Conservation (phyloP, 2,329 filamentous ascomycete species). For the Hypoxylon sp. region DNA sequence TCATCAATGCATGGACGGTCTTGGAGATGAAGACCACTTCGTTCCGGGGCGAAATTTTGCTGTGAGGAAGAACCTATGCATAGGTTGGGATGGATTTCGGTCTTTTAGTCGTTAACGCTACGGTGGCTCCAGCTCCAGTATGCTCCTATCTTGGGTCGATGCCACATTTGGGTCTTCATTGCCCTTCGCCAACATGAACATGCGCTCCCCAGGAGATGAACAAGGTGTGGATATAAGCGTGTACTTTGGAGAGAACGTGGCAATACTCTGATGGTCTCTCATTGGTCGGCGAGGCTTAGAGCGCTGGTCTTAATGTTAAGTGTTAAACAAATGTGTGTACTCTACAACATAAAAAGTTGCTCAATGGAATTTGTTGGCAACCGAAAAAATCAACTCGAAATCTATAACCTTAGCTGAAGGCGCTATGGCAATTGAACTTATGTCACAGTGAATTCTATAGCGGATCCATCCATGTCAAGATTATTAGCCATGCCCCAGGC, state of each 20-base stretch:
- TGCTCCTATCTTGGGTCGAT: neutral
- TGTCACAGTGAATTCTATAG: neutral
- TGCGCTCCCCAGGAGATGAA: constrained; percentile 6
- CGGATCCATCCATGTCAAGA: neutral
- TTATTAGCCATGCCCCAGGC: neutral
- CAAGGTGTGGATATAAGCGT: constrained; percentile 16
- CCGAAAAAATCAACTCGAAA: constrained; percentile 3
- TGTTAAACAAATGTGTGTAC: constrained; percentile 23
- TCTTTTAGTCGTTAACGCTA: neutral
- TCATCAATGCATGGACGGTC: neutral
- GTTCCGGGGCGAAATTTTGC: neutral
- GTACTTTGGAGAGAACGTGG: constrained; percentile 21
- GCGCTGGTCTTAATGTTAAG: constrained; percentile 16
- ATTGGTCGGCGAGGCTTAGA: constrained; percentile 24
- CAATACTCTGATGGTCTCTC: constrained; percentile 24
- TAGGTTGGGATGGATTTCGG: neutral
- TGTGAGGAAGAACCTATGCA: neutral
- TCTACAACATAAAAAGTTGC: constrained; percentile 20
- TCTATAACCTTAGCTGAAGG: neutral
- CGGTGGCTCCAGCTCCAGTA: neutral
- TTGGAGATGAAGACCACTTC: neutral
- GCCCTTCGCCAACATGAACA: constrained; percentile 7
- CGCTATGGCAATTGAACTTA: neutral
- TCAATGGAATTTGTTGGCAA: constrained; percentile 13
- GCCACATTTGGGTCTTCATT: constrained; percentile 8